Percentiles rank a stretch among this genome's conserved stretches.
Conservation (phyloP, 352 stramenopile genomes). For the Phytophthora europaea region DNA sequence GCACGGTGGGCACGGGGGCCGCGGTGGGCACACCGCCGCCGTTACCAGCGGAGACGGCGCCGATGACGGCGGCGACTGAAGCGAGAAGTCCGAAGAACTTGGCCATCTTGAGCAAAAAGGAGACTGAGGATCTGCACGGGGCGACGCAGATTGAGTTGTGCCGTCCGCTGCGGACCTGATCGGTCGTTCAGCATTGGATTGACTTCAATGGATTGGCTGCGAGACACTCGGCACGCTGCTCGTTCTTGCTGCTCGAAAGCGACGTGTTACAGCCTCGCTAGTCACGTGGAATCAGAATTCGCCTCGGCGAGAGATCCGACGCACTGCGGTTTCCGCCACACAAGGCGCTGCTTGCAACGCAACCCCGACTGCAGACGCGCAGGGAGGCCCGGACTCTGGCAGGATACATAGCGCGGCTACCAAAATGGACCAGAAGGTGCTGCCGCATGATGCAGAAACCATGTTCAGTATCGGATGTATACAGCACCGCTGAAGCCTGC, state of each 20-base stretch:
- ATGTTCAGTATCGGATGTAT: not conserved
- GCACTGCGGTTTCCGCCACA: not conserved
- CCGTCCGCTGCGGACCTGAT: not conserved
- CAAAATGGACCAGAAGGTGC: constrained; percentile 27
- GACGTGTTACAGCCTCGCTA: constrained; percentile 32
- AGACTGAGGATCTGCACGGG: constrained; percentile 23
- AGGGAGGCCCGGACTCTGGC: constrained; percentile 26
- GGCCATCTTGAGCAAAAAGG: constrained; percentile 33
- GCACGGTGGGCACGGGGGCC: not conserved
- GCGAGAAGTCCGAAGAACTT: constrained; percentile 36
- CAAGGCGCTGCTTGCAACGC: constrained; percentile 10
- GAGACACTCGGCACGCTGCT: constrained; percentile 5
- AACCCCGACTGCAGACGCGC: constrained; percentile 21
- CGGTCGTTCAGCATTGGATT: constrained; percentile 8
- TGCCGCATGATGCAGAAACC: not conserved
- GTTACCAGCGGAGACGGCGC: constrained; percentile 24
- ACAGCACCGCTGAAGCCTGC: constrained; percentile 15
- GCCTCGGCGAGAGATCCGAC: constrained; percentile 6
- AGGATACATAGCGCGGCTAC: constrained; percentile 33
- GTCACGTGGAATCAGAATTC: constrained; percentile 36
- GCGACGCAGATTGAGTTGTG: constrained; percentile 40
- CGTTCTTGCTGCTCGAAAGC: constrained; percentile 30
- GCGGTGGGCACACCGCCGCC: constrained; percentile 9
- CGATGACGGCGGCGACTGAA: constrained; percentile 20
- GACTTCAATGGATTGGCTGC: constrained; percentile 16